Conservation (phyloP, 345 rosid species). For the Citrus medica region DNA sequence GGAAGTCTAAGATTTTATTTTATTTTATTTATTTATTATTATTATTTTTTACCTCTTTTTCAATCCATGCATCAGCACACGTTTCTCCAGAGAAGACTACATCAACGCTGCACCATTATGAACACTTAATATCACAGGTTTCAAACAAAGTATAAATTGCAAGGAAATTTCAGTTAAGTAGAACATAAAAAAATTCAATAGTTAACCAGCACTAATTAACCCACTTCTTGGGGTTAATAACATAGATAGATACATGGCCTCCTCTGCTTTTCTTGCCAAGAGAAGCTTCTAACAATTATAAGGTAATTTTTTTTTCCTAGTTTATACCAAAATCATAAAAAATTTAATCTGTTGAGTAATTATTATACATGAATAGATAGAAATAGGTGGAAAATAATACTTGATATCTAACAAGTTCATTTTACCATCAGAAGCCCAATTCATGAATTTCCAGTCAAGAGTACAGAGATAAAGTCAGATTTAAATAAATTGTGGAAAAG, state of each 20-base stretch:
- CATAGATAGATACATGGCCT: neutral
- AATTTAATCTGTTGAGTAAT: neutral
- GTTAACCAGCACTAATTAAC: neutral
- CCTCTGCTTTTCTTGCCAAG: neutral
- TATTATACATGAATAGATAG: neutral
- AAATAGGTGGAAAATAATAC: neutral
- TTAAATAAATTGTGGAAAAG: neutral
- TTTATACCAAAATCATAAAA: neutral
- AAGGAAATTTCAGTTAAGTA: constrained; percentile 1
- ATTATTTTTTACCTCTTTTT: constrained; percentile 72
- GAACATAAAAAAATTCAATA: neutral
- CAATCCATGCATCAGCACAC: constrained; percentile 95
- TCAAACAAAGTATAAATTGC: neutral
- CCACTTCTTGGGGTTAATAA: neutral
- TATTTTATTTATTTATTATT: too few species aligned
- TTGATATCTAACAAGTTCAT: neutral
- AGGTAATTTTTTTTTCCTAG: neutral
- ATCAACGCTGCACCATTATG: constrained; percentile 61
- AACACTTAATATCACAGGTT: constrained; percentile 13
- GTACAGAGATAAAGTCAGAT: neutral
- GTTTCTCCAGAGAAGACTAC: constrained; percentile 74
- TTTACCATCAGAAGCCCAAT: neutral
- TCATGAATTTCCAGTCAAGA: neutral
- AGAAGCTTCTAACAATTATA: neutral
- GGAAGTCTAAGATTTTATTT: neutral